Percentiles rank a stretch among this genome's conserved stretches.
phyloP scores from a whole-genome alignment of 2,329 filamentous ascomycete genomes.

The Penicillium sp. region DNA sequence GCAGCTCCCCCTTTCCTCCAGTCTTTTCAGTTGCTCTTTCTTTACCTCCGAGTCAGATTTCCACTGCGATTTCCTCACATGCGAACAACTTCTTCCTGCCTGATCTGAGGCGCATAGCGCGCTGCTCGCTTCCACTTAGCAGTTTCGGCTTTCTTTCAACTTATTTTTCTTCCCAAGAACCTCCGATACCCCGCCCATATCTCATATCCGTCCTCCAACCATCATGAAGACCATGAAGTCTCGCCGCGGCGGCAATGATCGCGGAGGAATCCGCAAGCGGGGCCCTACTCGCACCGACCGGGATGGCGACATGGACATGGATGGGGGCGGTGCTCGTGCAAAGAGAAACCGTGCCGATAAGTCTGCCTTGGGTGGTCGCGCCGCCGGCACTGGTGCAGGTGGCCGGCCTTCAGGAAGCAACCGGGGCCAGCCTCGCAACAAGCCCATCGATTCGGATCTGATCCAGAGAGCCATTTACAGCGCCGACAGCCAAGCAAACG shows the following conservation, averaged over 20 bases:
- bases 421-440: conserved; percentile 23
- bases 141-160: not conserved
- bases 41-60: not conserved
- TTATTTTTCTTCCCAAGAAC: not conserved
- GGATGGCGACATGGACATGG: conserved; percentile 57
- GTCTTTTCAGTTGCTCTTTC: not conserved
- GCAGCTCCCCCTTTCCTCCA: not conserved
- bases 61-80: conserved; percentile 14
- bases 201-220: not conserved
- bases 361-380: conserved; percentile 4
- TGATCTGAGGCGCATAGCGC: conserved; percentile 25
- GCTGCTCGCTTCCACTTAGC: conserved; percentile 8
- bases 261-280: conserved; percentile 48
- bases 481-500: conserved; percentile 30
- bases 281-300: conserved; percentile 44
- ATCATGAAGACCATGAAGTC: conserved; percentile 29
- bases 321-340: conserved; percentile 33
- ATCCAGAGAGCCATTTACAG: conserved; percentile 32
- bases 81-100: conserved; percentile 13
- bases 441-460: conserved; percentile 29
- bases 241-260: conserved; percentile 27
- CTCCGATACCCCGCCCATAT: not conserved
- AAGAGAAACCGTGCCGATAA: conserved; percentile 25
- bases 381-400: conserved; percentile 10
- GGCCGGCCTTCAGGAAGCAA: conserved; percentile 23